Evolutionary conservation across 106 monocot species (phyloP).

Genomic region (Apostasia shenzhenica): DNA sequence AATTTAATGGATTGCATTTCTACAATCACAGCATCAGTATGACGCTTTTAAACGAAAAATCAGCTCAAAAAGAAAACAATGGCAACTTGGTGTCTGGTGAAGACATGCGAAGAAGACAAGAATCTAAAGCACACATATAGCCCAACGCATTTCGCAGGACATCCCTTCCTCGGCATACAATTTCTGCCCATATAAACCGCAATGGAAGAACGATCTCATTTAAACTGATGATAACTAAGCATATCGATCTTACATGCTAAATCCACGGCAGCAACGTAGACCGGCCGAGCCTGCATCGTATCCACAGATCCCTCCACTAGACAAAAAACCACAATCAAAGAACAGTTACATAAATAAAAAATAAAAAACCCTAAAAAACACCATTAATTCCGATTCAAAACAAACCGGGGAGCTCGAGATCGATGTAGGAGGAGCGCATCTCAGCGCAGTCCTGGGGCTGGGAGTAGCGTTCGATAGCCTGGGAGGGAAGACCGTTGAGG

Average conservation of each 20-base stretch:
- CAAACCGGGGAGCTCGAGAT: constrained; percentile 69
- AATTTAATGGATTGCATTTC: neutral
- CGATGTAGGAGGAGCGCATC: constrained; percentile 86
- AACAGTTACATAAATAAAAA: neutral
- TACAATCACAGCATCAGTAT: neutral
- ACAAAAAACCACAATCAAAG: neutral
- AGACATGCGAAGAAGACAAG: too few relatives aligned
- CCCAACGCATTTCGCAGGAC: too few relatives aligned
- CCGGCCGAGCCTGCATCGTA: constrained; percentile 60
- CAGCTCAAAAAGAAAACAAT: neutral
- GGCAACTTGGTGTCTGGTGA: neutral
- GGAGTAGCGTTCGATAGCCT: constrained; percentile 49
- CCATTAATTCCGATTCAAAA: neutral
- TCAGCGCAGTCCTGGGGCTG: constrained; percentile 41
- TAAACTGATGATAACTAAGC: neutral
- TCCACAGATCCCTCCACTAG: constrained; percentile 40
- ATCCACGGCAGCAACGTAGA: constrained; percentile 92
- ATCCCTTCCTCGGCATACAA: too few relatives aligned
- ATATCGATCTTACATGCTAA: constrained; percentile 61
- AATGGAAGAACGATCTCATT: neutral
- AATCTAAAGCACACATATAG: too few relatives aligned
- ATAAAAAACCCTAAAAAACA: constrained; percentile 1
- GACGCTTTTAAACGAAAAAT: neutral
- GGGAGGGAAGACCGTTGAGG: constrained; percentile 62
- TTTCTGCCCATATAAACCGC: too few relatives aligned